Evolutionary conservation across 768 basidiomycete genomes (phyloP).

Genomic region (Brasilioporus rufonigricans): DNA sequence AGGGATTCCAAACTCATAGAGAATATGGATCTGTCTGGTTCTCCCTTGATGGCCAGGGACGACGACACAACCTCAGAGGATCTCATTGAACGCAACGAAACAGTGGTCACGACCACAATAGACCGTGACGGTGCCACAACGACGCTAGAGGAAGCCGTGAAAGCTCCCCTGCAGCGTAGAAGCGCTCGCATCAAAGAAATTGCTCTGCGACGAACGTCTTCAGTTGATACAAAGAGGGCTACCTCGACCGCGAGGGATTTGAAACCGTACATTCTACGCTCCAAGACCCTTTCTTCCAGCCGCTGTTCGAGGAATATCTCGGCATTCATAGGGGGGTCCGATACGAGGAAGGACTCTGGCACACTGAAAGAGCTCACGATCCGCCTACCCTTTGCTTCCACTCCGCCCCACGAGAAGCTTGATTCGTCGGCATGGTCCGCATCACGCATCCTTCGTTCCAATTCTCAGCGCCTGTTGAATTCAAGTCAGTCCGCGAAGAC

Average conservation of each 20-base stretch:
- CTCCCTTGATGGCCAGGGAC: slow-evolving; percentile 17
- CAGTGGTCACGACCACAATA: neutral
- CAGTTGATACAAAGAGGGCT: neutral
- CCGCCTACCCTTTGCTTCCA: slow-evolving; percentile 24
- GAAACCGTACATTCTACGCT: slow-evolving; percentile 13
- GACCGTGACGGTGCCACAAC: neutral
- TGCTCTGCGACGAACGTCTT: slow-evolving; percentile 12
- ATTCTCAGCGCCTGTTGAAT: slow-evolving; percentile 19
- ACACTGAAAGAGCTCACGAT: slow-evolving; percentile 17
- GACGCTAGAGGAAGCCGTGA: neutral
- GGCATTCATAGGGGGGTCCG: neutral
- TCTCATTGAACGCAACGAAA: neutral
- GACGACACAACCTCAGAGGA: neutral
- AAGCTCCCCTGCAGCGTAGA: slow-evolving; percentile 11
- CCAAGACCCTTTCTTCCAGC: slow-evolving; percentile 9
- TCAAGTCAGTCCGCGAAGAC: neutral
- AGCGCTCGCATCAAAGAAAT: slow-evolving; percentile 25
- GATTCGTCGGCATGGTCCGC: slow-evolving; percentile 9
- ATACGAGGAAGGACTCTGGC: neutral
- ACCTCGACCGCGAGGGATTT: neutral
- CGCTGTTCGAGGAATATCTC: neutral
- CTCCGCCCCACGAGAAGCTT: slow-evolving; percentile 10
- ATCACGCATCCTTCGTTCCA: slow-evolving; percentile 26
- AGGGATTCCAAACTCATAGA: slow-evolving; percentile 24
- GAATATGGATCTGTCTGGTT: slow-evolving; percentile 27